Base-by-base conservation (phyloP, 805 yeast genomes). In the Blastobotrys chiropterorum region DNA sequence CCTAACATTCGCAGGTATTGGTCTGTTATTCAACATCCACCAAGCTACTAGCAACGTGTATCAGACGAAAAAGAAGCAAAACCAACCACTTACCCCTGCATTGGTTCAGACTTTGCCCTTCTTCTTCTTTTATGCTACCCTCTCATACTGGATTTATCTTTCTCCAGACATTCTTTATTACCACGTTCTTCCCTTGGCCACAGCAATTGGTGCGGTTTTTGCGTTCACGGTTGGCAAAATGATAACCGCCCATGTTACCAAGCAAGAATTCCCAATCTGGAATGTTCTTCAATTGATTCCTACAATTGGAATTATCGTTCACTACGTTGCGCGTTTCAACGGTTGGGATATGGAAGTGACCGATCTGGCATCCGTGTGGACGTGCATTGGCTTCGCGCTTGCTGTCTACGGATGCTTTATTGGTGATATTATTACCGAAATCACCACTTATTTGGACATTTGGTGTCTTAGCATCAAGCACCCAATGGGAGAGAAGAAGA, bases 191-290 rank as follows among this genome's bases (percentile, higher is more conserved):
- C 85, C 95, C 15, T 74, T 85, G 58, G 71, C 83, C 19, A 63
- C 85, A 46, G 78, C 88, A 13, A 78, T 86, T 58, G 96, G 96
- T 0, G 73, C 82, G 17, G 75, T 86, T 0, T 70, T 85, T 58
- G 96, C 98, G 0, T 85, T 86, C 62, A 74, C 81, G 2, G 97
- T 92, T n/a, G 97, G 97, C 3, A 80, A 94, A 64, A 88, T 90
- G 56, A 90, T 90, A 62, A 74, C 85, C 52, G 90, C 88, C 1
- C 98, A 90, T 67, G 78, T 92, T 59, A 87, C 97, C 0, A 70
- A 77, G 48, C 95, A 86, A 65, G 64, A 68, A 2, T 90, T 86
- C 74, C 97, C 98, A 46, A 69, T 73, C 66, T 59, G 76, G 44
- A 80, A 82, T 73, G 74, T 80, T 38, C 73, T 88, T 39, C 92